Percentiles rank a stretch among this genome's conserved stretches.
These are phyloP conservation scores for Cicer judaicum DNA, from an alignment of 306 rosid genomes.

Conservation along the genomic window DNA sequence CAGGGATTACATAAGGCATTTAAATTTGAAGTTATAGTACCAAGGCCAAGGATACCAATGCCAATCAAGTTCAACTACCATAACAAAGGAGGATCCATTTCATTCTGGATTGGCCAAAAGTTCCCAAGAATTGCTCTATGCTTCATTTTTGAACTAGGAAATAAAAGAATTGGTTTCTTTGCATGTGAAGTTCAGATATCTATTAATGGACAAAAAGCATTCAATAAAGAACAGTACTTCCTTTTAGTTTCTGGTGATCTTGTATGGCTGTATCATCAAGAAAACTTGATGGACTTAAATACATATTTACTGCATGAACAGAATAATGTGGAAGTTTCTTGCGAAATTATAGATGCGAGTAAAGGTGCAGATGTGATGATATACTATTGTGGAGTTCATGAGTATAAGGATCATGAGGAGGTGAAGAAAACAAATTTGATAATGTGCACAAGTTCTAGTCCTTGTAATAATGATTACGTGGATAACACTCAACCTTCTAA, in stretches of 20 bases:
- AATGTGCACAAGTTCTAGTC: slow-evolving; percentile 27
- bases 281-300: slow-evolving; percentile 43
- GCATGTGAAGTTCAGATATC: slow-evolving; percentile 29
- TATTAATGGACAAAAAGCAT: slow-evolving; percentile 43
- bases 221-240: slow-evolving; percentile 32
- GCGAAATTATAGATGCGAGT: slow-evolving; percentile 26
- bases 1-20: slow-evolving; percentile 35
- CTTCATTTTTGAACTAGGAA: slow-evolving; percentile 41
- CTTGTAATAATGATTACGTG: not conserved
- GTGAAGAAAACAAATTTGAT: slow-evolving; percentile 2
- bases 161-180: slow-evolving; percentile 29
- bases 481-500: slow-evolving; percentile 20
- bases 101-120: slow-evolving; percentile 44
- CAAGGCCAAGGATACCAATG: slow-evolving; percentile 28
- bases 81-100: slow-evolving; percentile 36
- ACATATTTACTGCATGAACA: slow-evolving; percentile 43
- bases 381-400: slow-evolving; percentile 37
- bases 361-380: slow-evolving; percentile 31
- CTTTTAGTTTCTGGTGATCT: slow-evolving; percentile 39
- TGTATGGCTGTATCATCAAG: slow-evolving; percentile 42
- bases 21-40: slow-evolving; percentile 40
- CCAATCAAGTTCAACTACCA: slow-evolving; percentile 30
- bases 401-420: slow-evolving; percentile 40
- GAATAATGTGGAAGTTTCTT: slow-evolving; percentile 44
- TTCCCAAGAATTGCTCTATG: slow-evolving; percentile 41